A percentile compares a stretch with the other conserved stretches of the same genome.
These are phyloP conservation scores for Cystobasidiopsis lactophilus DNA, from an alignment of 768 basidiomycete genomes.

Conservation along the genomic window DNA sequence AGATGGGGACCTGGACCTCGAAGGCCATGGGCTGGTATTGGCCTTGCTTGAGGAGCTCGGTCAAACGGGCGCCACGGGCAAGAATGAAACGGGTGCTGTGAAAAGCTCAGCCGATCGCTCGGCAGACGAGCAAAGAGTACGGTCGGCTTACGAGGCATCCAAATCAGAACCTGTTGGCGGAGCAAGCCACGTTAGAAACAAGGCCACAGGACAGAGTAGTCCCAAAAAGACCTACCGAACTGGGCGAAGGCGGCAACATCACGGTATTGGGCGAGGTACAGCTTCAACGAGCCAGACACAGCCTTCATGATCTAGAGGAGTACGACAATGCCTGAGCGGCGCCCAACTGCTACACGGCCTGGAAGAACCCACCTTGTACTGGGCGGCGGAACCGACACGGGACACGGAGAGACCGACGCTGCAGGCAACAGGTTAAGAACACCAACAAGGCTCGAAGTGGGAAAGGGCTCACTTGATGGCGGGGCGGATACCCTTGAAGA, in stretches of 20 bases:
- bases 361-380: conserved; percentile 89
- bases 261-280: conserved; percentile 99
- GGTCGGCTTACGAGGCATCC: too few species aligned
- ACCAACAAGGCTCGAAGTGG: conserved; percentile 98
- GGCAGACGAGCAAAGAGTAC: too few species aligned
- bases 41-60: conserved; percentile 77
- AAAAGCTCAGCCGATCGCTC: conserved; percentile 17
- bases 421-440: conserved; percentile 45
- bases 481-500: too few species aligned
- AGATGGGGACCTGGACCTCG: conserved; percentile 93
- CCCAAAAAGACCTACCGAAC: conserved; percentile 99
- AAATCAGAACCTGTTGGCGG: too few species aligned
- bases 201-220: conserved; percentile 42
- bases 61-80: conserved; percentile 87
- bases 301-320: conserved; percentile 96
- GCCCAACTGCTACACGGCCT: too few species aligned
- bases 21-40: conserved; percentile 89
- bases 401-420: conserved; percentile 99
- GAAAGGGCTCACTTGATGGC: conserved; percentile 51
- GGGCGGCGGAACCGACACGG: conserved; percentile 98
- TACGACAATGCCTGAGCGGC: conserved; percentile 1
- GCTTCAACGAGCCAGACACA: conserved; percentile 97
- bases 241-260: conserved; percentile 99
- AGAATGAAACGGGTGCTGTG: conserved; percentile 92
- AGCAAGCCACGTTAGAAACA: too few species aligned